Conservation (phyloP, 805 yeast genomes). For the Candida yuanshanica region DNA sequence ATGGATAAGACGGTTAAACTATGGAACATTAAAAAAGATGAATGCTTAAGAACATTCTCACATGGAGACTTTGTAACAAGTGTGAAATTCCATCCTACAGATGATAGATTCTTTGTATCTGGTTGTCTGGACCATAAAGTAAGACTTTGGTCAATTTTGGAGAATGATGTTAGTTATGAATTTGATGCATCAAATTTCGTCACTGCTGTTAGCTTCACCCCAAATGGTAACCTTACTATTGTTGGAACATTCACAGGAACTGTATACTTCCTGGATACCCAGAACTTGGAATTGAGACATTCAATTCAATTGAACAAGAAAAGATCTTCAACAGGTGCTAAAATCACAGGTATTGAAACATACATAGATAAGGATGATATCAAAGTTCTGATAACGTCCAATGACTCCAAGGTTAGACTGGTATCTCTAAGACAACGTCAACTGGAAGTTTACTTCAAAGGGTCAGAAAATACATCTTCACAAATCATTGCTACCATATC, state of each 20-base stretch:
- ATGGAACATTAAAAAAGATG: constrained; percentile 75
- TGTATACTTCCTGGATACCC: constrained; percentile 53
- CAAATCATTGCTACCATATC: constrained; percentile 64
- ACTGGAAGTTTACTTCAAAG: constrained; percentile 65
- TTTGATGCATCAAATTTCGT: constrained; percentile 59
- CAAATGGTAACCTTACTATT: constrained; percentile 51
- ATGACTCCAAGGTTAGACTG: constrained; percentile 73
- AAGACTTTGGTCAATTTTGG: constrained; percentile 83
- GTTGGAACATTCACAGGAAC: constrained; percentile 81
- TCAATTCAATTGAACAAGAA: constrained; percentile 43
- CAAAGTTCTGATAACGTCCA: constrained; percentile 60
- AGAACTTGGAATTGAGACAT: constrained; percentile 46
- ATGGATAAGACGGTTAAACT: constrained; percentile 79
- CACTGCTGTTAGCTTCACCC: constrained; percentile 71
- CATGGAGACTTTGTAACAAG: constrained; percentile 83
- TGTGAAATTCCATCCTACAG: constrained; percentile 74
- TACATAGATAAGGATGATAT: constrained; percentile 33
- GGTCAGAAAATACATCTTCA: constrained; percentile 63
- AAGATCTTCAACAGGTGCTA: constrained; percentile 34
- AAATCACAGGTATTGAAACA: constrained; percentile 71
- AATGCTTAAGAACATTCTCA: constrained; percentile 55
- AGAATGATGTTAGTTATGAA: constrained; percentile 54
- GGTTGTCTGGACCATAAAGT: constrained; percentile 75
- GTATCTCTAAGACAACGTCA: constrained; percentile 49
- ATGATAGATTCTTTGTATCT: constrained; percentile 80